Evolutionary conservation across 441 rosid species (phyloP).

Genomic region (Jatropha podagrica): DNA sequence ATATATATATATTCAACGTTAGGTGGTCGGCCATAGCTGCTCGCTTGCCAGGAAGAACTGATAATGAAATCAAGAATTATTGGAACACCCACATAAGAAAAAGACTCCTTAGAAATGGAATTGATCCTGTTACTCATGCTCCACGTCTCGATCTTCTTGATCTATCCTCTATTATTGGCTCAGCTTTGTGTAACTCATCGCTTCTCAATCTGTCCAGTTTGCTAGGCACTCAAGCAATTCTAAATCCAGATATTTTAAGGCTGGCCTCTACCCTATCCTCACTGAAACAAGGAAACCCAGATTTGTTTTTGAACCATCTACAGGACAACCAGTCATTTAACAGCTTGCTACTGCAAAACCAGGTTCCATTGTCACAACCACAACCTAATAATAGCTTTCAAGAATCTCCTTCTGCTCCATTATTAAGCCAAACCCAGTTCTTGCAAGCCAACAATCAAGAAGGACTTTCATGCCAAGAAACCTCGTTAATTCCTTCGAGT

Average conservation of each 20-base stretch:
- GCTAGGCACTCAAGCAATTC: slow-evolving; percentile 42
- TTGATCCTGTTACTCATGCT: slow-evolving; percentile 87
- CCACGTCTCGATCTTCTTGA: slow-evolving; percentile 75
- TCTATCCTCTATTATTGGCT: slow-evolving; percentile 55
- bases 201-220: slow-evolving; percentile 44
- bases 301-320: slow-evolving; percentile 33
- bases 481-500: slow-evolving; percentile 13
- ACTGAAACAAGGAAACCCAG: slow-evolving; percentile 52
- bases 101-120: slow-evolving; percentile 74
- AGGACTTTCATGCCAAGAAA: slow-evolving; percentile 26
- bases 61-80: slow-evolving; percentile 85
- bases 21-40: slow-evolving; percentile 98
- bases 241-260: slow-evolving; percentile 47
- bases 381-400: slow-evolving; percentile 20
- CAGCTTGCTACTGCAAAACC: slow-evolving; percentile 29
- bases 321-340: slow-evolving; percentile 37
- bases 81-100: slow-evolving; percentile 95
- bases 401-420: slow-evolving; percentile 9
- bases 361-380: slow-evolving; percentile 21
- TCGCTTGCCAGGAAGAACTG: slow-evolving; percentile 90
- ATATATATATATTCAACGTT: slow-evolving; percentile 10
- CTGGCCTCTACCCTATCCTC: slow-evolving; percentile 43
- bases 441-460: slow-evolving; percentile 23
- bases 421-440: slow-evolving; percentile 31
- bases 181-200: slow-evolving; percentile 43